Evolutionary conservation across 768 basidiomycete species (phyloP), one percentile per base, ranked within the genome.

Genomic region (Leccinum obscurum): DNA sequence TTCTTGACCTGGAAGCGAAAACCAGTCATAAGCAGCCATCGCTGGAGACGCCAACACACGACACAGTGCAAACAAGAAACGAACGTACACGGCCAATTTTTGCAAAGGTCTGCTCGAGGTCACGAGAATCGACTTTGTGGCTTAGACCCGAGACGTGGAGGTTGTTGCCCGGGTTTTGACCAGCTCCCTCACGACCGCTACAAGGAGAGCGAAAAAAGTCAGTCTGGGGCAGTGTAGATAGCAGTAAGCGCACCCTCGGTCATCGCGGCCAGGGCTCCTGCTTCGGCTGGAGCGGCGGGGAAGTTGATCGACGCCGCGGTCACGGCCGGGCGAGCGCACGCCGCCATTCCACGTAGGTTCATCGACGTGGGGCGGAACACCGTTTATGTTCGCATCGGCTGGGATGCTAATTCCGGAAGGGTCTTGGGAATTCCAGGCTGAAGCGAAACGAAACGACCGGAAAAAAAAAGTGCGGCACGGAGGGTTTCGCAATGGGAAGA

Each of bases 341-440:
- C 74, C 68, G 24, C 74, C 66, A 61, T 77, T 81, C 86, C 86
- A 88, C 56, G 74, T 76, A 44, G 76, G 81, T 55, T 87, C 86
- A 57, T 86, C 86, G n/a, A 75, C 79, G 55, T 72, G 74, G 58
- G 77, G 78, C 54, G 68, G 73, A 58, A 72, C 80, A 64, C 76
- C 87, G 51, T 81, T 77, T 72, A 80, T 70, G 56, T 72, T 70
- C 2, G 75, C 70, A 54, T 83, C 82, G 26, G 83, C 81, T 54
- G 89, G 89, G 68, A 91, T 91, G 74, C 87, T 85, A 64, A 90
- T 90, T 52, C 83, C 87, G 9, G 86, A 77, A 57, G 89, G 86
- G 65, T 92, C 90, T 85, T 89, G 87, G 37, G 87, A 83, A 77
- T 90, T 88, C 90, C 89, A 91, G 70, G 90, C 90, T 90, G 85